These are phyloP conservation scores for Cucumis sativus DNA, from an alignment of 306 rosid species.

Conservation along the genomic window Cucumber_9930_V3 NC_026657.2:7641001-7641500, in stretches of 20 bases:
- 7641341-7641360: no score
- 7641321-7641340: not conserved
- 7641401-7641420: not conserved
- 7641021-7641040: not conserved
- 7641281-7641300: not conserved
- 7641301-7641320: not conserved
- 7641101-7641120: conserved; percentile 38
- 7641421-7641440: not conserved
- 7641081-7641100: not conserved
- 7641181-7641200: conserved; percentile 74
- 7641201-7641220: conserved; percentile 60
- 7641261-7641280: not conserved
- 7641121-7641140: conserved; percentile 84
- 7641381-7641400: no score
- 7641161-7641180: conserved; percentile 91
- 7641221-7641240: no score
- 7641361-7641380: not conserved
- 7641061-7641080: not conserved
- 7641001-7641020: not conserved
- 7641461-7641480: not conserved
- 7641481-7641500: conserved; percentile 10
- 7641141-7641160: conserved; percentile 67
- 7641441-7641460: not conserved
- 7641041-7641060: not conserved
- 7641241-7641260: not conserved